Evolutionary conservation across 192 early-diverging fungal genomes (phyloP), one percentile per base, ranked within the genome.

Genomic region (Oehlia diaphana): DNA sequence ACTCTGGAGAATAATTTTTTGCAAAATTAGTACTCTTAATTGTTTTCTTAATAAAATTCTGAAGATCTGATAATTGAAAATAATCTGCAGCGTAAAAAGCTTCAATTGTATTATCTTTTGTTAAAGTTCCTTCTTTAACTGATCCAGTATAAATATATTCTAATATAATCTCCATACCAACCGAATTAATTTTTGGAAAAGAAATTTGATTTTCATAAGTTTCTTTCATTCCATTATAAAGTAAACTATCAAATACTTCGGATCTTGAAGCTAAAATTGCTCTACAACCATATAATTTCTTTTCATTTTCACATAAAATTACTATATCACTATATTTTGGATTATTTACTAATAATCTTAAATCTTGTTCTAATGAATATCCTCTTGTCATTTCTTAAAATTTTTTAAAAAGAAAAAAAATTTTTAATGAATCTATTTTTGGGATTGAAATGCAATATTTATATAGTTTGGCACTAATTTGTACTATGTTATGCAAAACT

Each of bases 211-310:
- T 71, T 76, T 61, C 37, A 31, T 74, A 13, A 7, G 72, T 53
- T 63, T 80, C 79, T 62, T 44, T 37, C 39, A 75, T 63, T 42
- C 71, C 58, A 47, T 58, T 64, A 28, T 61, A 53, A 61, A 75
- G 62, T n/a, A 80, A 31, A 2, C 19, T 31, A 35, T 74, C 72
- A n/a, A 74, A 33, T 16, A 74, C 12, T 23, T 31, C 49, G 9
- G 72, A 74, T 9, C 72, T n/a, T 28, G 72, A 53, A 31, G 72
- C 72, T 35, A 42, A 74, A 61, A 28, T 74, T 26, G 72, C 12
- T 37, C 50, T 23, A 61, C 23, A 61, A 4, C 13, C 72, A 61
- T 26, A 2, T 53, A 74, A 23, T 2, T 21, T 69, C 8, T 39
- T 47, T 9, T 33, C 13, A 74, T 74, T 53, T 37, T 50, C 16